phyloP scores from a whole-genome alignment of 176 grass and related monocot species.

The Olyra latifolia region DNA sequence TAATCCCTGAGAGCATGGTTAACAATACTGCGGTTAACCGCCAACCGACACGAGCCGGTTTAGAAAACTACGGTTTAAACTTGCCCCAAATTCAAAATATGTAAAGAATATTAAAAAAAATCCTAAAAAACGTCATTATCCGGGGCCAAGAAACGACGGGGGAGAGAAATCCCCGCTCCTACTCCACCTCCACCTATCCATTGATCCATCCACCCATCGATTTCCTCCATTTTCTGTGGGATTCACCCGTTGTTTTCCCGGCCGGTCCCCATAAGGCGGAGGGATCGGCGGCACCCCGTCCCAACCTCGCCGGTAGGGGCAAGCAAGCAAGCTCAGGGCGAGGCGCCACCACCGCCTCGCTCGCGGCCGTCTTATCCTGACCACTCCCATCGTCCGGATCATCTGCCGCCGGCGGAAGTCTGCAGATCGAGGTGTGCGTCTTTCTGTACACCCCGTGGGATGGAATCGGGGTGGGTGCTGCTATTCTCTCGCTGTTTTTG shows the following conservation, averaged over 20 bases:
- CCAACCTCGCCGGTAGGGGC: background rate
- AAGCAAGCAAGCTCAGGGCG: background rate
- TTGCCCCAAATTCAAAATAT: too few relatives aligned
- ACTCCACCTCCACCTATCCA: background rate
- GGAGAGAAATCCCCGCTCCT: background rate
- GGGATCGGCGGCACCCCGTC: background rate
- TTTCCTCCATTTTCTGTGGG: conserved; percentile 25
- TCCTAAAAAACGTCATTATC: background rate
- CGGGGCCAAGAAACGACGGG: background rate
- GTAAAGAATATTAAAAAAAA: too few relatives aligned
- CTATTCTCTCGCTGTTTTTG: background rate
- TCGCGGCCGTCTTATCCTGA: background rate
- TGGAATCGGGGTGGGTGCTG: background rate
- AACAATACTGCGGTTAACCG: too few relatives aligned
- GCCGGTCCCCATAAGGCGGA: background rate
- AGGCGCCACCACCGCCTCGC: background rate
- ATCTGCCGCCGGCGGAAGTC: background rate
- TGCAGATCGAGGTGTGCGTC: background rate
- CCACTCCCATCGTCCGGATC: background rate
- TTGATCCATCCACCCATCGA: background rate
- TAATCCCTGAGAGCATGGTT: background rate
- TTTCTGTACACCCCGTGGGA: background rate
- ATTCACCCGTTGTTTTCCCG: background rate
- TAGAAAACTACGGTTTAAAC: too few relatives aligned
- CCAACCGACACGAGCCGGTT: too few relatives aligned